These are phyloP conservation scores for Escovopsis sp. DNA, from an alignment of 2,329 filamentous ascomycete genomes.

Conservation along the genomic window DNA sequence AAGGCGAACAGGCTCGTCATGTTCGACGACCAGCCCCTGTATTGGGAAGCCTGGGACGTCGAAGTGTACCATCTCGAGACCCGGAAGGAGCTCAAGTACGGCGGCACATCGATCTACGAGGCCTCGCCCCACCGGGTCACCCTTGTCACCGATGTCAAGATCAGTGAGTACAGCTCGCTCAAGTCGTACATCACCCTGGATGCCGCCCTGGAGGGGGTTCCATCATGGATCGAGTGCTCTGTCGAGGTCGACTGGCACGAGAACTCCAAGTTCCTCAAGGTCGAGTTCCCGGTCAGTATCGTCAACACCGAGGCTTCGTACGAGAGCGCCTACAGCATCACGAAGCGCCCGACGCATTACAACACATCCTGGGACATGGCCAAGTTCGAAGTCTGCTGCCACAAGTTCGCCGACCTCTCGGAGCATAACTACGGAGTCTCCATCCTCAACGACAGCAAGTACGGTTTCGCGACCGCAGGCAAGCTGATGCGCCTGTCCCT, in stretches of 20 bases:
- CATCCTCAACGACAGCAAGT: conserved; percentile 90
- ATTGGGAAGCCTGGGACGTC: conserved; percentile 97
- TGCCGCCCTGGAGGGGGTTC: conserved; percentile 44
- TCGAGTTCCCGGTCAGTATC: conserved; percentile 90
- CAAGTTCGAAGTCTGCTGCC: conserved; percentile 92
- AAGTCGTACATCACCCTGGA: conserved; percentile 73
- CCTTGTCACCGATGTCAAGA: conserved; percentile 69
- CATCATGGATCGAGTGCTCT: conserved; percentile 58
- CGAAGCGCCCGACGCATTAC: conserved; percentile 86
- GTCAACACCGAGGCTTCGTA: conserved; percentile 87
- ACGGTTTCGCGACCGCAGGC: conserved; percentile 82
- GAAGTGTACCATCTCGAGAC: conserved; percentile 92
- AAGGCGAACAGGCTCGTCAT: conserved; percentile 88
- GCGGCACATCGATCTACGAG: conserved; percentile 57
- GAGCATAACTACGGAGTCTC: conserved; percentile 83
- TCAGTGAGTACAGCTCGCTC: conserved; percentile 75
- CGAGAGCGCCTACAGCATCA: conserved; percentile 86
- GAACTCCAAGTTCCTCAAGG: conserved; percentile 95
- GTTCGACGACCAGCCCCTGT: conserved; percentile 92
- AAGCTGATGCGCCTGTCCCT: conserved; percentile 82
- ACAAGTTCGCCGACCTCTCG: conserved; percentile 84
- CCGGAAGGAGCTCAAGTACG: conserved; percentile 56
- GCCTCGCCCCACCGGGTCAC: conserved; percentile 62
- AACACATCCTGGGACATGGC: conserved; percentile 97
- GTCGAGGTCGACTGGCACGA: conserved; percentile 95